These are phyloP conservation scores for Trichoderma sp. DNA, from an alignment of 2,329 filamentous ascomycete genomes.

Conservation along the genomic window DNA sequence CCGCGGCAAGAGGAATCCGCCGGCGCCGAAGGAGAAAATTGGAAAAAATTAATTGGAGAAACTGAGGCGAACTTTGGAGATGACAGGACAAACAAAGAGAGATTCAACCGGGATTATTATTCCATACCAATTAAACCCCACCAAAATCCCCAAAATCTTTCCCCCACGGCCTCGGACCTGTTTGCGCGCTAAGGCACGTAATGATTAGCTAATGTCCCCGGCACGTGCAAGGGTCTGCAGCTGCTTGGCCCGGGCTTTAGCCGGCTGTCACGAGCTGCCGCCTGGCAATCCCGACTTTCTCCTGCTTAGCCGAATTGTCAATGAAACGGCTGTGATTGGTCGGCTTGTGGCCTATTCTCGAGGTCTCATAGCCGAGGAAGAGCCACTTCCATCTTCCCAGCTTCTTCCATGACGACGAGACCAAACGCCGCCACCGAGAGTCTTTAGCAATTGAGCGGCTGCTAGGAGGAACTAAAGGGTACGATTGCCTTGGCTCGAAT, in stretches of 20 bases:
- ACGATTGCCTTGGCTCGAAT: neutral
- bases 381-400: slow-evolving; percentile 29
- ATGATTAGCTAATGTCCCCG: slow-evolving; percentile 6
- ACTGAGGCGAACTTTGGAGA: neutral
- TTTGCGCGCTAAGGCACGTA: slow-evolving; percentile 4
- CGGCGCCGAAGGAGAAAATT: neutral
- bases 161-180: neutral
- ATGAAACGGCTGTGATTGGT: slow-evolving; percentile 30
- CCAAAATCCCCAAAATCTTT: neutral
- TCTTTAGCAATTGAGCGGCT: slow-evolving; percentile 26
- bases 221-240: neutral
- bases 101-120: neutral
- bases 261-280: neutral
- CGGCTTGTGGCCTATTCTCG: slow-evolving; percentile 20
- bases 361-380: slow-evolving; percentile 32
- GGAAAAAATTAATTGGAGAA: neutral
- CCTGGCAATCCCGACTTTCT: slow-evolving; percentile 28
- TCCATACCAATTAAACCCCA: neutral
- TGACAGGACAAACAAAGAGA: neutral
- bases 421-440: slow-evolving; percentile 25
- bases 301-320: slow-evolving; percentile 33
- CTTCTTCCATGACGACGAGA: slow-evolving; percentile 22
- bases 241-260: neutral
- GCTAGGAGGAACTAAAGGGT: neutral
- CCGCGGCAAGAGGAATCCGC: neutral